Evolutionary conservation across 129 eudicot genomes (phyloP).

Genomic region (Flaveria brownii): DNA sequence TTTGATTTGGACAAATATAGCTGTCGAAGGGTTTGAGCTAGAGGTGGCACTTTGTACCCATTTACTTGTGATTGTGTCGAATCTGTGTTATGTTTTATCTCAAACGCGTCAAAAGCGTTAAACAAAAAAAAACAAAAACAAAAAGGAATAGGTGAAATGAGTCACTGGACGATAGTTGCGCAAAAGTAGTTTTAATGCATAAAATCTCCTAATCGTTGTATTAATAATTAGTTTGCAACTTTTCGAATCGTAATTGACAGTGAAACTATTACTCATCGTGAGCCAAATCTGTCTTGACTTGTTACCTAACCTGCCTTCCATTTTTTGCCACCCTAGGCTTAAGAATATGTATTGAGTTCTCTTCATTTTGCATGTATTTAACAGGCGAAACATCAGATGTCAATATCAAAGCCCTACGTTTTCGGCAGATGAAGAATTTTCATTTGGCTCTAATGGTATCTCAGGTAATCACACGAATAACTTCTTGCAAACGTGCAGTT

Average conservation of each 20-base stretch:
- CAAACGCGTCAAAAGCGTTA: not conserved
- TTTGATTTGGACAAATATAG: slow-evolving; percentile 1
- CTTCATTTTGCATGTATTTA: slow-evolving; percentile 19
- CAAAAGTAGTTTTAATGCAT: not conserved
- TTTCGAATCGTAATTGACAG: not conserved
- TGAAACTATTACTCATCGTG: not conserved
- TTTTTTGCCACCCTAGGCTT: slow-evolving; percentile 11
- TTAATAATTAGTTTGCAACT: not conserved
- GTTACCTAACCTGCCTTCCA: not conserved
- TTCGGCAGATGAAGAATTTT: slow-evolving; percentile 93
- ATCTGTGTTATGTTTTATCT: not conserved
- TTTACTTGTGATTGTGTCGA: slow-evolving; percentile 1
- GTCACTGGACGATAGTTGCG: not conserved
- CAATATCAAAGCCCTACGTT: slow-evolving; percentile 59
- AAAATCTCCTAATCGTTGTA: not conserved
- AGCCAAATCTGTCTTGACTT: not conserved
- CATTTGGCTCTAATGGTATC: slow-evolving; percentile 88
- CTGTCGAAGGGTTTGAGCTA: not conserved
- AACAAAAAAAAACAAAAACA: not conserved
- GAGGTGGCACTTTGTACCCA: not conserved
- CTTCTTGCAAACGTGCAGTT: slow-evolving; percentile 2
- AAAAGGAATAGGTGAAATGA: not conserved
- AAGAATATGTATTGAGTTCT: slow-evolving; percentile 11
- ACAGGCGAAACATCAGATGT: slow-evolving; percentile 83
- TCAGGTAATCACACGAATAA: slow-evolving; percentile 52